A percentile compares a stretch with the other conserved stretches of the same genome.
These are phyloP conservation scores for Pittosporum tobira DNA, from an alignment of 129 eudicot genomes.

Conservation along the genomic window DNA sequence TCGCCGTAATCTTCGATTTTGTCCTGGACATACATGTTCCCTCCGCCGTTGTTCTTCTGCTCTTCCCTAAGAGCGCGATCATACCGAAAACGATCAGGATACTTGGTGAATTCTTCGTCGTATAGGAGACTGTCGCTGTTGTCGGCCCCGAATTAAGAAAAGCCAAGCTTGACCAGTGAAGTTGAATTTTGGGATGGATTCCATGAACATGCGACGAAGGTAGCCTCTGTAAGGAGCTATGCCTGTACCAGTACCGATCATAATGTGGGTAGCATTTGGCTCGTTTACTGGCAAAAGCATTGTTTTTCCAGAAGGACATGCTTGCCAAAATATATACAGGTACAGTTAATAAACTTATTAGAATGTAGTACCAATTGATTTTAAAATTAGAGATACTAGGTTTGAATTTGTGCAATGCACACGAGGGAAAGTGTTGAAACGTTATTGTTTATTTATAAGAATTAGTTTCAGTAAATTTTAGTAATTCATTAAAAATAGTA, in stretches of 20 bases:
- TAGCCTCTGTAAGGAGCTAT: conserved; percentile 96
- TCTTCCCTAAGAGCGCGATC: conserved; percentile 92
- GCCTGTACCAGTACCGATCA: conserved; percentile 98
- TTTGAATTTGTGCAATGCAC: too few relatives aligned
- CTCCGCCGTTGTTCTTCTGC: conserved; percentile 79
- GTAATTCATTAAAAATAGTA: too few relatives aligned
- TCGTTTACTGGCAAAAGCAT: conserved; percentile 95
- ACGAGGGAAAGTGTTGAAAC: too few relatives aligned
- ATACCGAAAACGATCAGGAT: conserved; percentile 78
- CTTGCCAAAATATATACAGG: background rate
- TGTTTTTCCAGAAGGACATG: conserved; percentile 94
- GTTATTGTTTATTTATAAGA: too few relatives aligned
- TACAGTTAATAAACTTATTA: too few relatives aligned
- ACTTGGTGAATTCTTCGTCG: conserved; percentile 78
- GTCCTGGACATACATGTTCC: conserved; percentile 97
- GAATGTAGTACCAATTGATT: too few relatives aligned
- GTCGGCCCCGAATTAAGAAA: conserved; percentile 93
- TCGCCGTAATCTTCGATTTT: conserved; percentile 94
- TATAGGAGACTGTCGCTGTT: conserved; percentile 87
- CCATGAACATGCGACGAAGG: conserved; percentile 99
- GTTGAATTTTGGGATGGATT: conserved; percentile 65
- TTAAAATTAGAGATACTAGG: too few relatives aligned
- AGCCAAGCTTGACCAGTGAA: conserved; percentile 96
- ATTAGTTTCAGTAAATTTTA: too few relatives aligned
- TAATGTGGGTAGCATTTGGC: conserved; percentile 89